Evolutionary conservation across 1,284 basidiomycete genomes (phyloP), one percentile per base, ranked within the genome.

Genomic region (Marasmius sp.): DNA sequence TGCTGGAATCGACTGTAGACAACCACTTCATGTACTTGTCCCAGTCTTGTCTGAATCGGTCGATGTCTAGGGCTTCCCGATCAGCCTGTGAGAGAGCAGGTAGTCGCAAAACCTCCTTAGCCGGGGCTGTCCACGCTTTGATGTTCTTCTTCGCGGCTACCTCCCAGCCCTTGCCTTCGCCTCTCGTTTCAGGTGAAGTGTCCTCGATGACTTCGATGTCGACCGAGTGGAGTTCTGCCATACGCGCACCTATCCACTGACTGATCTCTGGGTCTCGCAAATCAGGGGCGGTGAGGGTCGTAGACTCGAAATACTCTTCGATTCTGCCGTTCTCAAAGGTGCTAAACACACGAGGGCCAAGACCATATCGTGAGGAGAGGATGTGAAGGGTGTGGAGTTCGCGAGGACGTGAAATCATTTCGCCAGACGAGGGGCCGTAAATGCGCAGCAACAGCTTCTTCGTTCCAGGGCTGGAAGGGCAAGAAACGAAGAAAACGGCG

Each of bases 301-400:
- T 83, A 18, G 94, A 94, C 63, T 95, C 87, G 74, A 97, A 97
- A 76, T 93, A 96, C 73, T 97, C 91, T 77, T 97, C 95, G 55
- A 97, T 79, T 45, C 95, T 88, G 41, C 95, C 95, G 74, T 98
- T 98, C 67, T 86, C 83, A 75, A 98, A 97, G 0, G 95, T 97
- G 58, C 95, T 95, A 71, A 93, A 94, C 36, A 98, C 87, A 66
- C 86, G 85, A 36, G 95, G 94, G n/a, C 94, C 95, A 61, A 98
- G 91, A 67, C 84, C 85, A 76, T 95, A 97, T 64, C 81, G 81
- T 18, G 92, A 91, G 39, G 93, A 95, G 54, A 98, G 87, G 51
- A 92, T 80, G 75, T 97, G 93, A 45, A 98, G 85, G 33, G 89
- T 92, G 66, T 91, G 88, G 37, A 97, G 84, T 73, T 97, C 95